These are phyloP conservation scores for Melanogaster broomeanus DNA, from an alignment of 768 basidiomycete species.

Conservation along the genomic window DNA sequence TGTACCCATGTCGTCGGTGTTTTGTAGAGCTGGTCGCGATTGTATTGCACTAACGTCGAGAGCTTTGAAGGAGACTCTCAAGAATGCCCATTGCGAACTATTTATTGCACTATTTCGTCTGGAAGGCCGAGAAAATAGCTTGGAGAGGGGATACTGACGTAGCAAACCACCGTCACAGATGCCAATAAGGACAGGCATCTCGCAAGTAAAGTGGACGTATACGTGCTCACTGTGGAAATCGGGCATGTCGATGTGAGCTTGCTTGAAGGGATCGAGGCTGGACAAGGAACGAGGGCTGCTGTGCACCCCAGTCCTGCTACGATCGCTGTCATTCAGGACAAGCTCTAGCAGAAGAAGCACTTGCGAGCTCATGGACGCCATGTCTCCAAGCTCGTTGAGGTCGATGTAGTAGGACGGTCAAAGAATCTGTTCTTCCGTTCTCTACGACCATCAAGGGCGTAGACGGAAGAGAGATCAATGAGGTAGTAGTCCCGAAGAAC, in stretches of 20 bases:
- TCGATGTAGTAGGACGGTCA: slow-evolving; percentile 50
- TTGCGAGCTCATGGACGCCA: slow-evolving; percentile 50
- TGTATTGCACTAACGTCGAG: too few relatives aligned
- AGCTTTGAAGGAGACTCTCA: too few relatives aligned
- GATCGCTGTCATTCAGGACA: slow-evolving; percentile 82
- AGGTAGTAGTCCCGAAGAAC: too few relatives aligned
- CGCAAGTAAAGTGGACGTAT: slow-evolving; percentile 78
- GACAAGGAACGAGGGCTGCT: slow-evolving; percentile 26
- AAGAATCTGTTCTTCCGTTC: slow-evolving; percentile 44
- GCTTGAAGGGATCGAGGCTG: slow-evolving; percentile 48
- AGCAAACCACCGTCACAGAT: too few relatives aligned
- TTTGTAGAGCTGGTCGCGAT: too few relatives aligned
- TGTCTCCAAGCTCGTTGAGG: slow-evolving; percentile 58
- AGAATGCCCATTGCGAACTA: too few relatives aligned
- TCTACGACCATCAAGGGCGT: slow-evolving; percentile 38
- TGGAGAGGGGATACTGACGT: too few relatives aligned
- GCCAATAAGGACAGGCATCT: slow-evolving; percentile 76
- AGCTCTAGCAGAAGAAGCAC: slow-evolving; percentile 66
- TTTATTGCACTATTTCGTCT: too few relatives aligned
- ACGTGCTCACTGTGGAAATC: slow-evolving; percentile 93
- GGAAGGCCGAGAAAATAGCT: too few relatives aligned
- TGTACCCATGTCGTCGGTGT: too few relatives aligned
- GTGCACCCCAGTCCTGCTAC: slow-evolving; percentile 83
- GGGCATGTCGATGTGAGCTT: slow-evolving; percentile 89
- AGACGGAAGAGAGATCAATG: too few relatives aligned